Conservation (phyloP, 2,329 filamentous ascomycete genomes). For the Hypoxylon sp. region DNA sequence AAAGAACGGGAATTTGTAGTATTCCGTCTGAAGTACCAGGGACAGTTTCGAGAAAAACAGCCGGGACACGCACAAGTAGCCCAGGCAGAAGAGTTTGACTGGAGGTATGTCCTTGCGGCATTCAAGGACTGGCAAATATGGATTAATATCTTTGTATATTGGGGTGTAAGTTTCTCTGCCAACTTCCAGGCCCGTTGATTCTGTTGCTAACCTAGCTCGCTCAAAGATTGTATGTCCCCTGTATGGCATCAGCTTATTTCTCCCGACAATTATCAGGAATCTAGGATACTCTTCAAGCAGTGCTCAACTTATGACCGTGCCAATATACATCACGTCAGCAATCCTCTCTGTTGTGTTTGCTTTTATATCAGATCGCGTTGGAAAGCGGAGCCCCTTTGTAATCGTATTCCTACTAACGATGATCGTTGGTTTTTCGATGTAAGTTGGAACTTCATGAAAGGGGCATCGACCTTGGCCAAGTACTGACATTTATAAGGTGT, state of each 20-base stretch:
- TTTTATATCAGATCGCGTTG: slow-evolving; percentile 67
- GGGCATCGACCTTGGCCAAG: background rate
- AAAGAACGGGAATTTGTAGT: slow-evolving; percentile 79
- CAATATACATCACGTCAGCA: slow-evolving; percentile 74
- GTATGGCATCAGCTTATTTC: slow-evolving; percentile 69
- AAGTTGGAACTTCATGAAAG: slow-evolving; percentile 33
- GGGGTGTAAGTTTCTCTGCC: slow-evolving; percentile 67
- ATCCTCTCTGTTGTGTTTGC: slow-evolving; percentile 67
- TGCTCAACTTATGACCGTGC: slow-evolving; percentile 74
- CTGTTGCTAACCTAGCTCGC: slow-evolving; percentile 21
- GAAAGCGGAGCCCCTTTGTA: slow-evolving; percentile 68
- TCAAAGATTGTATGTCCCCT: slow-evolving; percentile 65
- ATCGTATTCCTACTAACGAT: slow-evolving; percentile 66
- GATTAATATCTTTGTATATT: slow-evolving; percentile 71
- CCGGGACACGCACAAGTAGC: slow-evolving; percentile 58
- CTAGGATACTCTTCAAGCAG: slow-evolving; percentile 69
- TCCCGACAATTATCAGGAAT: slow-evolving; percentile 73
- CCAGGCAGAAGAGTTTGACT: slow-evolving; percentile 80
- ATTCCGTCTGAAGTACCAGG: slow-evolving; percentile 76
- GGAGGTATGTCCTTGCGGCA: slow-evolving; percentile 79
- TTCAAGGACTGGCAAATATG: slow-evolving; percentile 86
- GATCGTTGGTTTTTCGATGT: slow-evolving; percentile 69
- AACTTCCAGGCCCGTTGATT: background rate
- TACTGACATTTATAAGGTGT: slow-evolving; percentile 62
- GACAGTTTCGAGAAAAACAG: slow-evolving; percentile 63